Evolutionary conservation across 345 rosid species (phyloP).

Genomic region (Carallia brachiata): DNA sequence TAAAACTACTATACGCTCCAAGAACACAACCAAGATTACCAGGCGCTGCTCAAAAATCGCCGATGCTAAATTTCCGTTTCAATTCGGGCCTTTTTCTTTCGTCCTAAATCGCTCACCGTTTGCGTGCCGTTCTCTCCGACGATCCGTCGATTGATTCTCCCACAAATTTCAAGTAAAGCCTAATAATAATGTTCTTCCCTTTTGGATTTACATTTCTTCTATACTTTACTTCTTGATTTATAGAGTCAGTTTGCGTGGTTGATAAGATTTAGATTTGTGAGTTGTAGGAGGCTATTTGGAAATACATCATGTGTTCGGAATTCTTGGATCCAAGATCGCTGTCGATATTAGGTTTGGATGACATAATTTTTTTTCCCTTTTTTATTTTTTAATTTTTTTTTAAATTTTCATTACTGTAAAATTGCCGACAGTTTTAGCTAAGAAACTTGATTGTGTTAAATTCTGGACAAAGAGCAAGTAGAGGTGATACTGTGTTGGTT

Average conservation of each 20-base stretch:
- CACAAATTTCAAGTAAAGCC: slow-evolving; percentile 51
- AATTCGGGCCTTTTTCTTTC: neutral
- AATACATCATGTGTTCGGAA: neutral
- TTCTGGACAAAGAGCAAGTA: too few relatives aligned
- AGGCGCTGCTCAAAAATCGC: slow-evolving; percentile 10
- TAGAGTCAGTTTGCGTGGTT: neutral
- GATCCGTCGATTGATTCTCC: slow-evolving; percentile 66
- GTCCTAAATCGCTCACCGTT: slow-evolving; percentile 17
- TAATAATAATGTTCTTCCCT: neutral
- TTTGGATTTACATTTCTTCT: neutral
- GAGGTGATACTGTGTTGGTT: too few relatives aligned
- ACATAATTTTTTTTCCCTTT: too few relatives aligned
- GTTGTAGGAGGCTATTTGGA: neutral
- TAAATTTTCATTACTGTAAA: too few relatives aligned
- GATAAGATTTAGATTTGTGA: neutral
- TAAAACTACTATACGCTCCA: too few relatives aligned
- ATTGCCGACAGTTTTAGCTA: too few relatives aligned
- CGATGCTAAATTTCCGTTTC: neutral
- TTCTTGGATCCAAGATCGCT: neutral
- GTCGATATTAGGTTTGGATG: too few relatives aligned
- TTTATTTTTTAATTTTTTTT: too few relatives aligned
- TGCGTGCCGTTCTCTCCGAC: slow-evolving; percentile 55
- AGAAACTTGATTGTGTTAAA: too few relatives aligned
- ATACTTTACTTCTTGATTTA: neutral
- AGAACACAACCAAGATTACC: neutral